A percentile compares a stretch with the other conserved stretches of the same genome.
These are phyloP conservation scores for Dioscorea zingiberensis DNA, from an alignment of 106 monocot genomes.

Conservation along the genomic window DNA sequence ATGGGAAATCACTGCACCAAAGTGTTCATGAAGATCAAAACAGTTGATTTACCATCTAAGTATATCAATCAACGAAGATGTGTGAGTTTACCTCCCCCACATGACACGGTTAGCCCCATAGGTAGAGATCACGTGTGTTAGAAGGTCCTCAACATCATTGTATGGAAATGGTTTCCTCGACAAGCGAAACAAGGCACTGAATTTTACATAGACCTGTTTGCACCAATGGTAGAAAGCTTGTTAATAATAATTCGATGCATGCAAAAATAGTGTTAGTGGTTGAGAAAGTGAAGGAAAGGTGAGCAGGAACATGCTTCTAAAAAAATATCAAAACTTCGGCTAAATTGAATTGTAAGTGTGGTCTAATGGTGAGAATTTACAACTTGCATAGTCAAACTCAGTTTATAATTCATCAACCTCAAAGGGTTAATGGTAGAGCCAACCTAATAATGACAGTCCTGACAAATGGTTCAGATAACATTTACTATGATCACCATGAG, in stretches of 20 bases:
- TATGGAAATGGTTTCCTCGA: slow-evolving; percentile 71
- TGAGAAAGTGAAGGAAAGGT: neutral
- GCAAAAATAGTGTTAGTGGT: neutral
- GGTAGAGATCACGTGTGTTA: slow-evolving; percentile 47
- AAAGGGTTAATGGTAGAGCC: too few relatives aligned
- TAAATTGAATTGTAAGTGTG: neutral
- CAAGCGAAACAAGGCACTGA: slow-evolving; percentile 78
- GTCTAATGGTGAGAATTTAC: neutral
- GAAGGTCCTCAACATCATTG: slow-evolving; percentile 39
- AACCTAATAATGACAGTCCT: too few relatives aligned
- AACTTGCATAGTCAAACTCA: too few relatives aligned
- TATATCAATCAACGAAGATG: too few relatives aligned
- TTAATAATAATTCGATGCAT: too few relatives aligned
- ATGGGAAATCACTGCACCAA: slow-evolving; percentile 83
- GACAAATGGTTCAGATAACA: too few relatives aligned
- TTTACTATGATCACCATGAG: too few relatives aligned
- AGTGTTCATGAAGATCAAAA: neutral
- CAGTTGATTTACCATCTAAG: too few relatives aligned
- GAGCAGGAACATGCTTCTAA: too few relatives aligned
- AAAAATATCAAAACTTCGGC: neutral
- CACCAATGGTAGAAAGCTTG: too few relatives aligned
- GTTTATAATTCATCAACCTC: too few relatives aligned
- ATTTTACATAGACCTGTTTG: slow-evolving; percentile 81
- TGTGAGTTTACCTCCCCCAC: slow-evolving; percentile 69
- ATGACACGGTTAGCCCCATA: slow-evolving; percentile 71